Base-by-base conservation (phyloP, 306 rosid genomes). In the Neltuma alba region DNA sequence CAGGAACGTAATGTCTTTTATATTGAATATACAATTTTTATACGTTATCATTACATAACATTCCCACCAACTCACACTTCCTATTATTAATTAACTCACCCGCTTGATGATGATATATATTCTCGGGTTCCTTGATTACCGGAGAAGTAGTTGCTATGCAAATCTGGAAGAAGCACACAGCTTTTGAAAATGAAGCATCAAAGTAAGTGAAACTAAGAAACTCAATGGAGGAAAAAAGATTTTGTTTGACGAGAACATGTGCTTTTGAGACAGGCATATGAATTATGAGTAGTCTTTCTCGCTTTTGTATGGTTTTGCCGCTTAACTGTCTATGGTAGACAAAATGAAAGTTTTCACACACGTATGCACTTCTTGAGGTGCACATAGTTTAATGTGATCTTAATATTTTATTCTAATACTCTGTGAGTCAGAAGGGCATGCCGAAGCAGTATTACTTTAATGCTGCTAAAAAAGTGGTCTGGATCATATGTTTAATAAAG, bases 371-470 rank as follows among this genome's bases (percentile, higher is more conserved):
- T 11, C 25, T 16, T 20, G 40, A 54, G 79, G 79, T 16, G 16
- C 48, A 25, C 70, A 58, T 63, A 63, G 6, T 61, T 84, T 57
- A 80, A 54, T 30, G 52, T 9, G 37, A 52, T 64, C 12, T 65
- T 10, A 4, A 37, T 65, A 37, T 57, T 20, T 66, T 66, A 66
- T 66, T 36, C 42, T 1, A 72, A 71, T 70, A 76, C 20, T 79
- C 76, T n/a, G 77, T 84, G 84, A 76, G 76, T 65, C 69, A 70
- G 74, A 72, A 69, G 62, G 41, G 47, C 5, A 15, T 75, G 38
- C 66, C 38, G 69, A 79, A 48, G 14, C 44, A 68, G 60, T 15
- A 67, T 72, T 38, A 7, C n/a, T 52, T 6, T 30, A 80, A 75
- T 69, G 75, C 76, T 30, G 70, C 63, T 21, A 54, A 66, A 72